Percentiles rank a stretch among this genome's conserved stretches.
These are phyloP conservation scores for Atkinsonella texensis DNA, from an alignment of 2,329 filamentous ascomycete species.

Conservation along the genomic window DNA sequence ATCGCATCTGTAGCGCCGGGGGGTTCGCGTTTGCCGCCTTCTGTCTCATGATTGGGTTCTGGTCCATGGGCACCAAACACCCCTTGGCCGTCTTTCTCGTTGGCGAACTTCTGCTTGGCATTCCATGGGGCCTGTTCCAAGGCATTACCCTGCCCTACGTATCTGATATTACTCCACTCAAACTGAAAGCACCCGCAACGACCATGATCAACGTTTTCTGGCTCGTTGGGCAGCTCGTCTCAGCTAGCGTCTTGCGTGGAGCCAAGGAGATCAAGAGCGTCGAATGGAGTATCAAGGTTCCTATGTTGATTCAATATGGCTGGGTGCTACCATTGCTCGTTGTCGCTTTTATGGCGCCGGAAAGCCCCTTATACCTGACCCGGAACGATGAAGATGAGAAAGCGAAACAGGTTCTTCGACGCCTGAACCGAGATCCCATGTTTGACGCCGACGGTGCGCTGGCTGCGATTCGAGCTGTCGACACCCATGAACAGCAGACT, in stretches of 20 bases:
- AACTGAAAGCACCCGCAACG: background rate
- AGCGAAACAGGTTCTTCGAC: background rate
- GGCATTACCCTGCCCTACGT: conserved; percentile 1
- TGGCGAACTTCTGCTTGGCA: background rate
- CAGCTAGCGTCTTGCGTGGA: background rate
- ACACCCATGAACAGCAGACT: background rate
- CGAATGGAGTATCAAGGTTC: background rate
- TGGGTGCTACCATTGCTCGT: background rate
- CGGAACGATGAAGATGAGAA: background rate
- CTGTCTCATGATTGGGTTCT: conserved; percentile 14
- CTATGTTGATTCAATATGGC: background rate
- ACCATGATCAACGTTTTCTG: conserved; percentile 2
- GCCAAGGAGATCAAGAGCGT: background rate
- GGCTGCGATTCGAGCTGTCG: background rate
- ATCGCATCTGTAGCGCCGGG: conserved; percentile 15
- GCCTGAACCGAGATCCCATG: background rate
- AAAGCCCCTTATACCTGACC: background rate
- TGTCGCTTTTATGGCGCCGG: background rate
- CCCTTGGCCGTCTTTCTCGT: conserved; percentile 1
- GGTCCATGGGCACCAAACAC: background rate
- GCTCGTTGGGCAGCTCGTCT: background rate
- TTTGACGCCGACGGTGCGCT: background rate
- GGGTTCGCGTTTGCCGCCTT: conserved; percentile 24
- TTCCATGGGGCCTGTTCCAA: conserved; percentile 2
- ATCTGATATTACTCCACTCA: background rate